Base-by-base conservation (phyloP, 768 basidiomycete species). In the Tephrocybe rancida region DNA sequence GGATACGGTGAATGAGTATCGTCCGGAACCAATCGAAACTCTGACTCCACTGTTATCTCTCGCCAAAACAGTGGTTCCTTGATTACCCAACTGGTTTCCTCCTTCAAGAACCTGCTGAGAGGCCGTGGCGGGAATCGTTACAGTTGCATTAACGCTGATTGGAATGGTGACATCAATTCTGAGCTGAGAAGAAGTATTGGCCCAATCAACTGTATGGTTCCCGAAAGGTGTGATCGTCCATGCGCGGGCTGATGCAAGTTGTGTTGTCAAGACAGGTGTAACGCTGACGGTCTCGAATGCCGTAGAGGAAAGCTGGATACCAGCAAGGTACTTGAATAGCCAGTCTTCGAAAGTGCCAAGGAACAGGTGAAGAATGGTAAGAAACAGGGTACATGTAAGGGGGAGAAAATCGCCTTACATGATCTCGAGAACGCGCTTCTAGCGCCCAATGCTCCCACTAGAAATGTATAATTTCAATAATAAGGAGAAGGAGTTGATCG, bases 401-500 rank as follows among this genome's bases (percentile, higher is more conserved):
- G 11, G 1, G 27, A 39, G 29, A 38, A 24, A 44, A 43, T 32
- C 18, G 19, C 18, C 21, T 7, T 56, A 69, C 68, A 54, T 69
- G 68, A 34, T 69, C 68, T 44, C 62, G 68, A 34, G 68, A 69
- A 18, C 68, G 64, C 32, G 68, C 63, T 24, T 56, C 60, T 34
- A 67, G 38, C 3, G 59, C 55, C 68, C 68, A 69, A 54, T 69
- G 68, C 49, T 69, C 68, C 66, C 68, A 69, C 66, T 68, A 32
- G 19, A 46, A 44, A 26, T n/a, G 26, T 38, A 14, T 9, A 13
- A 32, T 37, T 39, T 18, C 16, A 22, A 25, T 19, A 24, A 43
- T 11, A 57, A 25, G 39, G 16, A 24, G 22, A 16, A 19, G 35
- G 10, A 4, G 35, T 7, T 10, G 21, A 26, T 14, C n/a, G 13